Evolutionary conservation across 305 asterid genomes (phyloP).

Genomic region (Fraxinus sp.): DNA sequence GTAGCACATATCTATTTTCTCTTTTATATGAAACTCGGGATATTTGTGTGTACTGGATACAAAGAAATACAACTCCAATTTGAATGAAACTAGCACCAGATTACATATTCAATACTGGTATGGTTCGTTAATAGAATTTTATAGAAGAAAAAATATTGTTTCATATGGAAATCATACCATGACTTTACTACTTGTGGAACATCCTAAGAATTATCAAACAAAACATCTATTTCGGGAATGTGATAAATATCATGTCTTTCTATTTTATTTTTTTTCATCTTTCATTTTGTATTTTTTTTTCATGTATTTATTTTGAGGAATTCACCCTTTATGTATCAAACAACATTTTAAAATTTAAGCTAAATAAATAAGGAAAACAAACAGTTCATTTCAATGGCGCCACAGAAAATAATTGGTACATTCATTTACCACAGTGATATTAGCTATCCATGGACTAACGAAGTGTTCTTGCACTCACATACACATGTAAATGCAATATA

Average conservation of each 20-base stretch:
- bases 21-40: background rate
- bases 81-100: background rate
- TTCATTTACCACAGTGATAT: background rate
- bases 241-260: background rate
- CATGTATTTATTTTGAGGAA: background rate
- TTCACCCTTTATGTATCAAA: background rate
- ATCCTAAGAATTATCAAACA: slow-evolving; percentile 1
- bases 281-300: background rate
- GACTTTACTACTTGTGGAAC: background rate
- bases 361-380: background rate
- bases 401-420: background rate
- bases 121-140: background rate
- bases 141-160: background rate
- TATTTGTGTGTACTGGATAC: background rate
- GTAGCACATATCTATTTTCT: background rate
- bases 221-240: background rate
- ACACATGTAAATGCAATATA: background rate
- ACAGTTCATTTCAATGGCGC: background rate
- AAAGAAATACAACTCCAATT: background rate
- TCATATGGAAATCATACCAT: background rate
- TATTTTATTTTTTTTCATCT: background rate
- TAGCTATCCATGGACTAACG: background rate
- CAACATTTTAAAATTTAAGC: background rate
- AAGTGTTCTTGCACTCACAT: background rate
- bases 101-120: background rate